Evolutionary conservation across 352 stramenopile genomes (phyloP), one percentile per base, ranked within the genome.

Genomic region (Globisporangium yorkense): DNA sequence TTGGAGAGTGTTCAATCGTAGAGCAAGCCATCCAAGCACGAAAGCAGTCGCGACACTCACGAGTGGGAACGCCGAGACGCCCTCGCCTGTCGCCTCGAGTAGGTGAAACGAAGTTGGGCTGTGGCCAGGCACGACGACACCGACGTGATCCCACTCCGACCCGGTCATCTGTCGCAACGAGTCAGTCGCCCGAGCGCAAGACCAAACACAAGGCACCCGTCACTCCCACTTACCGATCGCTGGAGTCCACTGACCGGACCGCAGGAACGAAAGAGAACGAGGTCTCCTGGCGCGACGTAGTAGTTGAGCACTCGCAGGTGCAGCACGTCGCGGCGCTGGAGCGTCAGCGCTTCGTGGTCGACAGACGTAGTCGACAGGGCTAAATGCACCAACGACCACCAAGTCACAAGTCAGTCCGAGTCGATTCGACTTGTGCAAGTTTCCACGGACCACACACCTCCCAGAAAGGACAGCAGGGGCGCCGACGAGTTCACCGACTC

Each of bases 111-210:
- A 24, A 0, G 55, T 49, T 1, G 54, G 56, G 18, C 58, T 60
- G 24, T 57, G 20, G 10, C 63, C 55, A 29, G 64, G 69, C 20
- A 87, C 71, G 35, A 89, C 71, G 5, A 89, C 48, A 0, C 63
- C 79, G 9, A 87, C 70, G 49, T 89, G 79, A 39, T 89, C 79
- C 79, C 79, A 89, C 65, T 89, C 72, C 0, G 79, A 76, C 16
- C 74, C 66, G 7, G 79, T 88, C 53, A 83, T 58, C 74, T 83
- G 47, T 8, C 21, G 43, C 6, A 46, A 52, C 20, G 41, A 4
- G 18, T 49, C 18, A 40, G 18, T 21, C 40, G 29, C 10, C 9
- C 33, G 13, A 39, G 24, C 6, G 2, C 21, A 13, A 50, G 4
- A 44, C 3, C 15, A 5, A 31, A 9, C 0, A 2, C 9, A 7